These are phyloP conservation scores for Madurella mycetomatis DNA, from an alignment of 2,329 filamentous ascomycete genomes.

Conservation along the genomic window DNA sequence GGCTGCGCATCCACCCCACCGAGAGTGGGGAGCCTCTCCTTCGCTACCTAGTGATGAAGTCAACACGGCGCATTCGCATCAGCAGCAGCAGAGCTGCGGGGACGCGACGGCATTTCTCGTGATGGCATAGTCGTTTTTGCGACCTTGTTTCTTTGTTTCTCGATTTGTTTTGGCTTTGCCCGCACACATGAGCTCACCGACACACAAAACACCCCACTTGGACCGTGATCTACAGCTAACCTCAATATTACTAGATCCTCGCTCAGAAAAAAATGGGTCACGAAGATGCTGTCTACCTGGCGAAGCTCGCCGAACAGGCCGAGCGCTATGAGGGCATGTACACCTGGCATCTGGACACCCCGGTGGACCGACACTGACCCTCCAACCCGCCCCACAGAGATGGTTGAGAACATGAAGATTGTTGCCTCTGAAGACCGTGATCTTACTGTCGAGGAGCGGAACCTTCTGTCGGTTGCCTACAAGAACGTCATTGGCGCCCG, in stretches of 20 bases:
- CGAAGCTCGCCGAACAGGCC: conserved; percentile 99
- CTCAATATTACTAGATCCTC: conserved; percentile 15
- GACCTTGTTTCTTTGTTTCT: conserved; percentile 6
- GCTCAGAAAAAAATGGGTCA: conserved; percentile 80
- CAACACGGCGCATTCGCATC: conserved; percentile 27
- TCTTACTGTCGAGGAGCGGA: conserved; percentile 90
- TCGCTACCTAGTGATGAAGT: conserved; percentile 27
- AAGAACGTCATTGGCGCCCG: conserved; percentile 98
- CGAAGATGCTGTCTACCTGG: conserved; percentile 98
- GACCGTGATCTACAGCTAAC: conserved; percentile 25
- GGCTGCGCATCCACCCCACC: conserved; percentile 29
- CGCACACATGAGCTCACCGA: conserved; percentile 15
- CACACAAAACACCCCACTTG: conserved; percentile 8
- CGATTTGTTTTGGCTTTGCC: conserved; percentile 2
- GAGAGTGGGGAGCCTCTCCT: conserved; percentile 29
- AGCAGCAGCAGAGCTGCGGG: conserved; percentile 10
- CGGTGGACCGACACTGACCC: conserved; percentile 15
- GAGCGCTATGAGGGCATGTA: conserved; percentile 97
- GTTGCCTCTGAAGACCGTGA: conserved; percentile 84
- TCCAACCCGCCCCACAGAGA: conserved; percentile 57
- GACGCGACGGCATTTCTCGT: neutral
- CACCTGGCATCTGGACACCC: conserved; percentile 1
- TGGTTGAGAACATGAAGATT: conserved; percentile 99
- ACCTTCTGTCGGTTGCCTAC: conserved; percentile 95
- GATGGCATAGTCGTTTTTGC: neutral